phyloP scores from a whole-genome alignment of 2,329 filamentous ascomycete species.

The Pseudogymnoascus sp. region DNA sequence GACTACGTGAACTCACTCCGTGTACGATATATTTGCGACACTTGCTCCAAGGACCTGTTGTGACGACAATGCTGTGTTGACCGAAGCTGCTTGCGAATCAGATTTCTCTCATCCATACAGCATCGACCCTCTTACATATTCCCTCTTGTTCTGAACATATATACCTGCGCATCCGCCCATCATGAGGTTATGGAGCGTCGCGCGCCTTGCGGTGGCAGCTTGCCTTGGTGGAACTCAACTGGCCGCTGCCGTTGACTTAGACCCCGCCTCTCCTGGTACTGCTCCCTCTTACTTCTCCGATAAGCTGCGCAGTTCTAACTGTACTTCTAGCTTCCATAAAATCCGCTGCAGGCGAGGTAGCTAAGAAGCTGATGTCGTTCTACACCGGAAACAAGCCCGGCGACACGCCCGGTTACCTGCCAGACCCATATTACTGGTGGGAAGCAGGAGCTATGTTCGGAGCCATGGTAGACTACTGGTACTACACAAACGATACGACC shows the following conservation, averaged over 20 bases:
- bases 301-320: background rate
- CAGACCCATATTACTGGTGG: constrained; percentile 45
- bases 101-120: background rate
- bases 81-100: background rate
- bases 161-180: background rate
- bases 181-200: background rate
- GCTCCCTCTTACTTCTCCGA: background rate
- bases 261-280: background rate
- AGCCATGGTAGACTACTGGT: constrained; percentile 48
- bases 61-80: background rate
- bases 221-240: background rate
- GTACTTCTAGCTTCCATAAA: background rate
- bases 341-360: background rate
- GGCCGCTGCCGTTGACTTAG: background rate
- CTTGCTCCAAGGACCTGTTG: background rate
- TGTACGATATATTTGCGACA: background rate
- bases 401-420: constrained; percentile 40
- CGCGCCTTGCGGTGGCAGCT: background rate
- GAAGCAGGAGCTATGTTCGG: constrained; percentile 48
- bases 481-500: constrained; percentile 45
- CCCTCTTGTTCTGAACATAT: background rate
- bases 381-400: constrained; percentile 38
- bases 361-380: constrained; percentile 25
- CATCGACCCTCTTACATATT: background rate
- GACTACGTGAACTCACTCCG: background rate